These are phyloP conservation scores for Chytriomyces sp. DNA, from an alignment of 192 early-diverging fungal species.

Conservation along the genomic window DNA sequence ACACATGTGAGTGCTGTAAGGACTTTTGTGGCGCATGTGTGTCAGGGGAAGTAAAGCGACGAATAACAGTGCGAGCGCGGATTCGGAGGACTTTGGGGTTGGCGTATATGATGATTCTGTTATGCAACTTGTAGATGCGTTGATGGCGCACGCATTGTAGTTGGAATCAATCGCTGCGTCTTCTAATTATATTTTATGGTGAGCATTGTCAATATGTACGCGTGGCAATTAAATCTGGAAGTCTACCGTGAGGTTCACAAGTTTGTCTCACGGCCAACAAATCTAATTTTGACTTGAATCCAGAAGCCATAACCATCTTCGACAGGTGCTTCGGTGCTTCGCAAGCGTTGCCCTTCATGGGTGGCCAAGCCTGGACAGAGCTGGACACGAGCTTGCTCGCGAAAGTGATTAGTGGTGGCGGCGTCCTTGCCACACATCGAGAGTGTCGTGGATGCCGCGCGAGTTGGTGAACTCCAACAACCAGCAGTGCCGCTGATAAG, in stretches of 20 bases:
- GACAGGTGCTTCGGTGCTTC: constrained; percentile 19
- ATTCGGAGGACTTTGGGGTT: constrained; percentile 17
- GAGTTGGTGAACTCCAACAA: constrained; percentile 6
- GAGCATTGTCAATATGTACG: too few species aligned
- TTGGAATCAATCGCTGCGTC: constrained; percentile 22
- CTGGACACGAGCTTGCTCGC: background rate
- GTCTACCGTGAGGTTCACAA: constrained; percentile 19
- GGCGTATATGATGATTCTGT: constrained; percentile 29
- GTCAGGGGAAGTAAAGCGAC: constrained; percentile 24
- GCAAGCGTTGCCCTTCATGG: constrained; percentile 27
- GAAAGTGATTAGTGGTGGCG: background rate
- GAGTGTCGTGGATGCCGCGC: constrained; percentile 28
- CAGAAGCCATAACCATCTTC: background rate
- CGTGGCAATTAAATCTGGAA: too few species aligned
- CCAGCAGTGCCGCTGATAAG: too few species aligned
- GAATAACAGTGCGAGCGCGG: background rate
- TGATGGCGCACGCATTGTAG: constrained; percentile 6
- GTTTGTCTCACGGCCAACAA: background rate
- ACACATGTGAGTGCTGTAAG: constrained; percentile 11
- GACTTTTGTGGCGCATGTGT: constrained; percentile 23
- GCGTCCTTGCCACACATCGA: background rate
- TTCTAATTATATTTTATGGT: constrained; percentile 17
- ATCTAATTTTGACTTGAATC: constrained; percentile 4
- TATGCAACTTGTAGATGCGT: constrained; percentile 14
- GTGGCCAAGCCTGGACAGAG: constrained; percentile 27